Evolutionary conservation across 2,329 filamentous ascomycete species (phyloP).

Genomic region (Chaetomium strumarium): DNA sequence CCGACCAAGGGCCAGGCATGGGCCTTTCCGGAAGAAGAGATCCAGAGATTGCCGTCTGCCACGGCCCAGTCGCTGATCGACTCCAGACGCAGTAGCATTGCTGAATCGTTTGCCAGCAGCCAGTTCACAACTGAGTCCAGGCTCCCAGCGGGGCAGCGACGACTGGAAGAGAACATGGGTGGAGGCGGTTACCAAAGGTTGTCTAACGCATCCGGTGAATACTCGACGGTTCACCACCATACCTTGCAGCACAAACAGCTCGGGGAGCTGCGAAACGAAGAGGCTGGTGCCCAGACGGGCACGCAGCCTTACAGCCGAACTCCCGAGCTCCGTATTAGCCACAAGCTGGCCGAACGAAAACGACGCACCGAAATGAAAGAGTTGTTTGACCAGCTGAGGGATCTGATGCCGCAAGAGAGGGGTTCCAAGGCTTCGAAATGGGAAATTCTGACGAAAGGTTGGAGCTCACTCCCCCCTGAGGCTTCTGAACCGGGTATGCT

Average conservation of each 20-base stretch:
- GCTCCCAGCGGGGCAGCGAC: constrained; percentile 64
- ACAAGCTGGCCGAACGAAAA: constrained; percentile 81
- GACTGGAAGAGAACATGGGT: constrained; percentile 54
- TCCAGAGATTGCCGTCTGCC: constrained; percentile 44
- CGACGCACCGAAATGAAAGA: constrained; percentile 84
- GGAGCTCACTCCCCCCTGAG: constrained; percentile 22
- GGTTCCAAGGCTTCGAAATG: constrained; percentile 84
- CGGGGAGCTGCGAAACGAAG: constrained; percentile 58
- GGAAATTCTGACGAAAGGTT: constrained; percentile 83
- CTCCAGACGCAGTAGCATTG: constrained; percentile 69
- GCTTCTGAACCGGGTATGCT: not conserved
- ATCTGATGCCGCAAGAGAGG: constrained; percentile 72
- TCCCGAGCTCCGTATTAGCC: constrained; percentile 73
- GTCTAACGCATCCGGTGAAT: constrained; percentile 48
- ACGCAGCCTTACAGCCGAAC: constrained; percentile 76
- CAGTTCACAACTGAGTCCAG: constrained; percentile 71
- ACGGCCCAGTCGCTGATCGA: constrained; percentile 49
- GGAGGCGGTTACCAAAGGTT: constrained; percentile 44
- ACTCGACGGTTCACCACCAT: constrained; percentile 63
- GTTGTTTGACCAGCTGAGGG: constrained; percentile 73
- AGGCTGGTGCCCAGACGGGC: constrained; percentile 45
- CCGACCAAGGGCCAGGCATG: constrained; percentile 78
- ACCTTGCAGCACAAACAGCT: constrained; percentile 69
- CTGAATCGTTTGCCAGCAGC: constrained; percentile 72
- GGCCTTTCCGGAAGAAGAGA: constrained; percentile 73